A percentile compares a stretch with the other conserved stretches of the same genome.
Evolutionary conservation across 768 basidiomycete species (phyloP).

Genomic region (Mycena crocata): DNA sequence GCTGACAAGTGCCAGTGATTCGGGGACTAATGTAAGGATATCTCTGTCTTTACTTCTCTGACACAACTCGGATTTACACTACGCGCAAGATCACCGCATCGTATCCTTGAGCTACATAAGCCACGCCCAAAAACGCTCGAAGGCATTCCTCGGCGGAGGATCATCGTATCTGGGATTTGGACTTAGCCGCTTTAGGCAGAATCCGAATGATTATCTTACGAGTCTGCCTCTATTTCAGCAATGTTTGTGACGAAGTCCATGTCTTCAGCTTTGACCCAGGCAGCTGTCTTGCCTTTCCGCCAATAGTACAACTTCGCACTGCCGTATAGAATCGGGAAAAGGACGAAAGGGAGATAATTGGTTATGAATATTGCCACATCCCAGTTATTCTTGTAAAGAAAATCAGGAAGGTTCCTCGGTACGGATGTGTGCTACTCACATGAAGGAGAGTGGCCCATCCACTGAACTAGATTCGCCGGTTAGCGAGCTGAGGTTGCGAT

Average conservation of each 20-base stretch:
- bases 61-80: background rate
- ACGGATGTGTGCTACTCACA: background rate
- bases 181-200: background rate
- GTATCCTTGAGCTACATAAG: conserved; percentile 57
- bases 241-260: conserved; percentile 88
- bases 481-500: conserved; percentile 38
- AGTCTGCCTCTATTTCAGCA: conserved; percentile 75
- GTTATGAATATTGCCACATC: conserved; percentile 77
- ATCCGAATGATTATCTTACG: conserved; percentile 46
- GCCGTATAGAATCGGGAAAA: conserved; percentile 83
- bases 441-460: conserved; percentile 58
- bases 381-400: conserved; percentile 49
- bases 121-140: conserved; percentile 83
- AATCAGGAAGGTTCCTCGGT: background rate
- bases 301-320: conserved; percentile 64
- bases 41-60: background rate
- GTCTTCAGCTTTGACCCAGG: conserved; percentile 57
- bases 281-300: conserved; percentile 49
- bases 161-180: conserved; percentile 65
- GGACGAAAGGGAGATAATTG: conserved; percentile 75
- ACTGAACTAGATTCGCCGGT: conserved; percentile 47
- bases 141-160: conserved; percentile 72
- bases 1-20: conserved; percentile 48
- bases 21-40: background rate
- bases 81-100: background rate